Base-by-base conservation (phyloP, 495 filamentous ascomycete genomes). In the Hypoxylon intermedium region DNA sequence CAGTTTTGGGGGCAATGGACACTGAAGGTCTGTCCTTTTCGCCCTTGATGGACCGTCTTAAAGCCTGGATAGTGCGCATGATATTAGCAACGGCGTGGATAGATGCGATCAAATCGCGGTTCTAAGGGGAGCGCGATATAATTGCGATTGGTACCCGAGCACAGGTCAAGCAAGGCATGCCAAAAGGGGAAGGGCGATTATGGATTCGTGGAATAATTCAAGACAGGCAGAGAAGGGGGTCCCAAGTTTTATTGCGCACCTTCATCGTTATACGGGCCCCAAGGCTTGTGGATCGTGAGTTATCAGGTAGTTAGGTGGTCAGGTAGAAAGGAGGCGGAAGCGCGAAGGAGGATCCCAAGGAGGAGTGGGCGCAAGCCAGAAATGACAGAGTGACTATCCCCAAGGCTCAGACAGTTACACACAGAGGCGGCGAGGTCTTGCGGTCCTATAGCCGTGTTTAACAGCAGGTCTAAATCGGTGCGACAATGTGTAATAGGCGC, bases 1-100 rank as follows among this genome's bases (percentile, higher is more conserved):
- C 91, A 36, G 91, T 88, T 71, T 98, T 98, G 52, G 91, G 90
- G 0, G 92, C 89, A 43, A 97, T 92, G 38, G 90, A 92, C 67
- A 93, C 86, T 66, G 93, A 90, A 54, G 89, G 87, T 63, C 87
- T 87, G 72, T 81, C 77, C 78, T 89, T 92, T 53, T 93, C 91
- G 67, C 87, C 88, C 77, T 94, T 95, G 77, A 94, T 85, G 52
- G 90, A 93, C 68, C 91, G 88, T 65, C 91, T 81, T 69, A 94
- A 84, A 70, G 87, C 88, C 90, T 94, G 75, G 41, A 81, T 60
- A 15, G 66, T 63, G 65, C 74, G 71, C 72, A 75, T 77, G 15
- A 65, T 63, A 36, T 73, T 80, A 71, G 68, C 66, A 60, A 53
- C 44, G 23, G 53, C 24, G 59, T 55, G 52, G 38, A 30, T 30